Conservation (phyloP, 2,329 filamentous ascomycete genomes). For the Colletotrichum sp. region DNA sequence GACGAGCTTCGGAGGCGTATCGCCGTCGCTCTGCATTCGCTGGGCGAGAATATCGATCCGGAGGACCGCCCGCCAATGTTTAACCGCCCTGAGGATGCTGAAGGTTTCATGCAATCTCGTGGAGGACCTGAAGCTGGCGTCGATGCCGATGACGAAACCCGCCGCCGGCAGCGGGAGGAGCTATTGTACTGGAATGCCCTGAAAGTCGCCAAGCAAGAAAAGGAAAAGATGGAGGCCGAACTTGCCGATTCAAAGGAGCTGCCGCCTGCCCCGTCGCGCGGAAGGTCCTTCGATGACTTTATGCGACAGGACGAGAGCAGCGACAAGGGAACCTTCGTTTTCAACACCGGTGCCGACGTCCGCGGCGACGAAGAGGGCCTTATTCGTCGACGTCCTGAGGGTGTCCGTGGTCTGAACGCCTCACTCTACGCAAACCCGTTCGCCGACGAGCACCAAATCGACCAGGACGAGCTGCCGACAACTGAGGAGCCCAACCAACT, state of each 20-base stretch:
- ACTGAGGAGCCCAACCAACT: constrained; percentile 41
- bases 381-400: constrained; percentile 52
- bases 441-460: constrained; percentile 60
- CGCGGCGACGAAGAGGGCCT: constrained; percentile 47
- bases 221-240: constrained; percentile 26
- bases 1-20: constrained; percentile 67
- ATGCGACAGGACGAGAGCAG: constrained; percentile 54
- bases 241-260: constrained; percentile 18
- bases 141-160: constrained; percentile 67
- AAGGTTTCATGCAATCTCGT: constrained; percentile 65
- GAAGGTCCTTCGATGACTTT: constrained; percentile 64
- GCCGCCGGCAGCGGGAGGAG: constrained; percentile 67
- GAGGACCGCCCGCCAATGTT: constrained; percentile 57
- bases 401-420: constrained; percentile 49
- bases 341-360: constrained; percentile 59
- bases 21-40: constrained; percentile 62
- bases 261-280: constrained; percentile 24
- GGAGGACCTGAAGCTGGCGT: constrained; percentile 52
- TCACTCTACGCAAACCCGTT: constrained; percentile 64
- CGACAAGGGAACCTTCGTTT: constrained; percentile 61
- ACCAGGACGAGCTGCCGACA: constrained; percentile 45
- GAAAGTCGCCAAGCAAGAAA: constrained; percentile 52
- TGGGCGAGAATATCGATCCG: constrained; percentile 62
- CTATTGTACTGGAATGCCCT: constrained; percentile 70
- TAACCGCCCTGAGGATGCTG: constrained; percentile 70